Evolutionary conservation across 331 rosid genomes (phyloP).

Genomic region (Phaseolus coccineus): DNA sequence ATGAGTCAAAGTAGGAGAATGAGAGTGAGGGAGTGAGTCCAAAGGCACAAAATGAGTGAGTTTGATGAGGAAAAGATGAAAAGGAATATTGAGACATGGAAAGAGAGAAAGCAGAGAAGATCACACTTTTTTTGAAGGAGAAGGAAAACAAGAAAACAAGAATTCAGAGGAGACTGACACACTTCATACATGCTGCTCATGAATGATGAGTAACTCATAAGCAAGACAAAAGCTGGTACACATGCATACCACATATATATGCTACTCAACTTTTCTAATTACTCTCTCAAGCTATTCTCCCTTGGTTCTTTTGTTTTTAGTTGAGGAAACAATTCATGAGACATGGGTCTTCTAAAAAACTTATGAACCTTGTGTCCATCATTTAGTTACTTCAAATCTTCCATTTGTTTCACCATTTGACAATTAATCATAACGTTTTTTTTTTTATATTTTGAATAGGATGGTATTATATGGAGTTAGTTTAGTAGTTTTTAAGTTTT

Average conservation of each 20-base stretch:
- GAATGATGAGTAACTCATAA: conserved; percentile 9
- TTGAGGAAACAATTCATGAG: too few relatives aligned
- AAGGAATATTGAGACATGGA: neutral
- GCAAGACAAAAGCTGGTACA: conserved; percentile 29
- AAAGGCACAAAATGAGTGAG: conserved; percentile 38
- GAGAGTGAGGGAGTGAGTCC: neutral
- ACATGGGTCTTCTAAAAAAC: too few relatives aligned
- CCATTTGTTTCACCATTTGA: too few relatives aligned
- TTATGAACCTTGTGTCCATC: too few relatives aligned
- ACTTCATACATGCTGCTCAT: neutral
- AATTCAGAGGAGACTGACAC: conserved; percentile 14
- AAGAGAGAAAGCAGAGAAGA: neutral
- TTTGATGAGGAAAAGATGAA: neutral
- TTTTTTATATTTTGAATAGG: too few relatives aligned
- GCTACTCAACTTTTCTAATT: neutral
- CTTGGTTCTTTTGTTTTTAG: too few relatives aligned
- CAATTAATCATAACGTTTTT: too few relatives aligned
- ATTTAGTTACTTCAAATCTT: too few relatives aligned
- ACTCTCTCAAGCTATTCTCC: neutral
- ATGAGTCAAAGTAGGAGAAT: conserved; percentile 9
- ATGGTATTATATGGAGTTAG: too few relatives aligned
- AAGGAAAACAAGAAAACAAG: neutral
- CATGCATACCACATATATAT: neutral
- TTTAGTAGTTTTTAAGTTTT: too few relatives aligned
- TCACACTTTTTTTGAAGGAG: conserved; percentile 26